These are phyloP conservation scores for Collybiopsis confluens DNA, from an alignment of 768 basidiomycete species.

Conservation along the genomic window DNA sequence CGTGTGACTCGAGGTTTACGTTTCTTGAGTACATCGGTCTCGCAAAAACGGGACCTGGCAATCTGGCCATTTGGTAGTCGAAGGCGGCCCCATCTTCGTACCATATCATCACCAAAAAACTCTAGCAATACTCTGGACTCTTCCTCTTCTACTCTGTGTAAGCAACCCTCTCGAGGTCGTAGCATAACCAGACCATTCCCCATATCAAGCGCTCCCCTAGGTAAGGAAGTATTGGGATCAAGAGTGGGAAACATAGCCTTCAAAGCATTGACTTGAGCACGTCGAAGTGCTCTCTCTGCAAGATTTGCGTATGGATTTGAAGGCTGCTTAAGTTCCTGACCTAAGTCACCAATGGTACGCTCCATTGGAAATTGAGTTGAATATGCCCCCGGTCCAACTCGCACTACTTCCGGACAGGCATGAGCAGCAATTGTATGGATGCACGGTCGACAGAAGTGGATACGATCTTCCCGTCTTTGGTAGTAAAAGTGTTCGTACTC, in stretches of 20 bases:
- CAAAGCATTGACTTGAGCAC: constrained; percentile 12
- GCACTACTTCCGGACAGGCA: constrained; percentile 1
- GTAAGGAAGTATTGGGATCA: constrained; percentile 11
- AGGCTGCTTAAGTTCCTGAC: constrained; percentile 1
- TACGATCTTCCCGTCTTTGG: constrained; percentile 3
- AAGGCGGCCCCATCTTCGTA: constrained; percentile 14
- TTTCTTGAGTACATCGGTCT: constrained; percentile 8
- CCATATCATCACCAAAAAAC: background rate
- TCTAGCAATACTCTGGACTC: background rate
- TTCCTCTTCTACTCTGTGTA: constrained; percentile 19
- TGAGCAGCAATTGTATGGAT: constrained; percentile 13
- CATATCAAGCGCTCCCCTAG: background rate
- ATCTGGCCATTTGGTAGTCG: constrained; percentile 19
- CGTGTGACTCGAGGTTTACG: constrained; percentile 10
- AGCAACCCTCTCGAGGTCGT: background rate
- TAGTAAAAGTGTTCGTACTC: constrained; percentile 16
- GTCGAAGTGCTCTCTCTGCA: constrained; percentile 4
- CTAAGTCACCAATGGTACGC: constrained; percentile 10
- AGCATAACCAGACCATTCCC: no score
- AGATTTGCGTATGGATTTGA: constrained; percentile 13
- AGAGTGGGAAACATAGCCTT: constrained; percentile 14
- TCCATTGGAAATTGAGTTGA: constrained; percentile 18
- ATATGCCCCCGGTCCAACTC: constrained; percentile 12
- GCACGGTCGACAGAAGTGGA: constrained; percentile 14
- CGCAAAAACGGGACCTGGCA: constrained; percentile 13